Percentiles rank a stretch among this genome's conserved stretches.
phyloP scores from a whole-genome alignment of 73 alveolate genomes.

The Paramecium octaurelia region DNA sequence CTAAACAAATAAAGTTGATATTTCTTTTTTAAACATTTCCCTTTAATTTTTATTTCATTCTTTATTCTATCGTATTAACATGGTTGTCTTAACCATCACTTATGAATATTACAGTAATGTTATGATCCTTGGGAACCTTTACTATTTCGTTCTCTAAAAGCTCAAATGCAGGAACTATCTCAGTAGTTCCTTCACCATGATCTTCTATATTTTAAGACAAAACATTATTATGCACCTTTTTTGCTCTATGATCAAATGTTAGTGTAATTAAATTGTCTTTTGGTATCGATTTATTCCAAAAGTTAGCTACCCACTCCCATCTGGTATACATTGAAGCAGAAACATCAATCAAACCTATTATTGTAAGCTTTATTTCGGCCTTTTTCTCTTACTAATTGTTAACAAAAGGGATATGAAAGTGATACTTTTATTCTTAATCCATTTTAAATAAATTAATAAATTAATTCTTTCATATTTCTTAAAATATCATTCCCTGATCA shows the following conservation, averaged over 20 bases:
- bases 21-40: neutral
- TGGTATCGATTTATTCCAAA: constrained; percentile 53
- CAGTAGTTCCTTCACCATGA: constrained; percentile 60
- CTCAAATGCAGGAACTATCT: constrained; percentile 43
- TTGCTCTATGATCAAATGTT: constrained; percentile 8
- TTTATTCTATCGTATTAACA: neutral
- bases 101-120: constrained; percentile 39
- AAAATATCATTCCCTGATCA: neutral
- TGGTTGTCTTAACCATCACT: constrained; percentile 52
- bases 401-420: neutral
- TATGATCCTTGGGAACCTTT: neutral
- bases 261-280: constrained; percentile 26
- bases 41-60: neutral
- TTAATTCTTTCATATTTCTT: neutral
- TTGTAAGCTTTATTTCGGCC: neutral
- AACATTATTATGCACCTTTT: neutral
- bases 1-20: constrained; percentile 51
- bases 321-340: constrained; percentile 57
- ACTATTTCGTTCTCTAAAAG: neutral
- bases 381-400: neutral
- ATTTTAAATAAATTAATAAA: neutral
- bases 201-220: neutral
- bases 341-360: constrained; percentile 60
- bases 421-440: neutral
- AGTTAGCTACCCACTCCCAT: constrained; percentile 53